Evolutionary conservation across 495 filamentous ascomycete genomes (phyloP).

Genomic region (Talaromyces liani): DNA sequence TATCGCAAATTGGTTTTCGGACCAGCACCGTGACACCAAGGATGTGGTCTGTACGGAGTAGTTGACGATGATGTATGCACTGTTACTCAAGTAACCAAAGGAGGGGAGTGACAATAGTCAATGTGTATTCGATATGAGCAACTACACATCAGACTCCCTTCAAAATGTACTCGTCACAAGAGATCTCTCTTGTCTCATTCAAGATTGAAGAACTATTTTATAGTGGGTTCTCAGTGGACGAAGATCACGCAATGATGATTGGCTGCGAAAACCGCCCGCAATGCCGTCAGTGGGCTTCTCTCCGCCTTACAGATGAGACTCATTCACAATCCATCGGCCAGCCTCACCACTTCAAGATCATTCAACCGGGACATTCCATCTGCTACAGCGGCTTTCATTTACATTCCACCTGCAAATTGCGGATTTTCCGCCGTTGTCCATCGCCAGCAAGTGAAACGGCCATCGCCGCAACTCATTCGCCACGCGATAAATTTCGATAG

Average conservation of each 20-base stretch:
- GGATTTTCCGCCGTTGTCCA: not conserved
- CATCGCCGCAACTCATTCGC: not conserved
- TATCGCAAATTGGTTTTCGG: not conserved
- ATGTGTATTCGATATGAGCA: not conserved
- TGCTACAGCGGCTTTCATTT: not conserved
- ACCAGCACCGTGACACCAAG: not conserved
- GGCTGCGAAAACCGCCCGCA: constrained; percentile 15
- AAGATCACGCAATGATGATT: constrained; percentile 12
- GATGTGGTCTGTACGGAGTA: no score
- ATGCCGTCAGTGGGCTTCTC: constrained; percentile 19
- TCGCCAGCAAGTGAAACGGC: not conserved
- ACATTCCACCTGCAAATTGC: not conserved
- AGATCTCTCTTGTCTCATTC: no score
- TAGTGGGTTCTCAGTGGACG: not conserved
- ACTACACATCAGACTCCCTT: not conserved
- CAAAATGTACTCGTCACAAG: not conserved
- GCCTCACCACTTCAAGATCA: not conserved
- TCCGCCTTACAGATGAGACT: not conserved
- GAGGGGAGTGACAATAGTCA: not conserved
- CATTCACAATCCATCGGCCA: not conserved
- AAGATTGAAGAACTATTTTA: not conserved
- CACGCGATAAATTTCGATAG: not conserved
- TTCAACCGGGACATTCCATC: not conserved
- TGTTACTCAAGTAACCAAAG: not conserved
- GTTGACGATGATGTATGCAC: not conserved